Evolutionary conservation across 176 grass and related monocot species (phyloP).

Genomic region (Lolium multiflorum): DNA sequence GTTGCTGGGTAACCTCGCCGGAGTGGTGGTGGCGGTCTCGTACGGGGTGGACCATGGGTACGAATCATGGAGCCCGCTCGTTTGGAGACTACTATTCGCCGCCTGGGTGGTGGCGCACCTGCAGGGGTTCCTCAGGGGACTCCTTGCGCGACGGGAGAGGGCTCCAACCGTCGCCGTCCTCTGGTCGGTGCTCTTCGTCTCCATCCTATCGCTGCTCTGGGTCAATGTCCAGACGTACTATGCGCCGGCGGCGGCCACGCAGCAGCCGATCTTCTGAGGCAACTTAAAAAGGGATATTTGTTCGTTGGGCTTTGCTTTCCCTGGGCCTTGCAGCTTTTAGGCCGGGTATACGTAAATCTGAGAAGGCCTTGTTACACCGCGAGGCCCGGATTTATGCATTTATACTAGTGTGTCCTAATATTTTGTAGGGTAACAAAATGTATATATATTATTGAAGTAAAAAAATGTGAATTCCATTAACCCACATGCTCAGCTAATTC

Average conservation of each 20-base stretch:
- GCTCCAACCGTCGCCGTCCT: slow-evolving; percentile 80
- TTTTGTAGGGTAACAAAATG: too few relatives aligned
- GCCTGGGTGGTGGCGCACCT: slow-evolving; percentile 85
- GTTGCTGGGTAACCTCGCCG: slow-evolving; percentile 69
- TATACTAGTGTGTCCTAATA: too few relatives aligned
- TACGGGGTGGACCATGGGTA: slow-evolving; percentile 80
- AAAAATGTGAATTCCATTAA: too few relatives aligned
- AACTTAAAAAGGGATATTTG: neutral
- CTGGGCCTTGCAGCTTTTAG: neutral
- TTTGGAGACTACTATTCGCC: slow-evolving; percentile 60
- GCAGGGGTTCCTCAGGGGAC: slow-evolving; percentile 71
- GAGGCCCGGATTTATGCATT: neutral
- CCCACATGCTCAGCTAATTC: too few relatives aligned
- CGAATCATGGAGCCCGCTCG: slow-evolving; percentile 62
- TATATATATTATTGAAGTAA: too few relatives aligned
- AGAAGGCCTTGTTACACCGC: neutral
- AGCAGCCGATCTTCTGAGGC: slow-evolving; percentile 32
- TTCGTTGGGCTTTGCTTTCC: neutral
- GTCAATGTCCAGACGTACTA: slow-evolving; percentile 62
- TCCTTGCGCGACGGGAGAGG: slow-evolving; percentile 59
- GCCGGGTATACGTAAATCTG: neutral
- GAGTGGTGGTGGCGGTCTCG: slow-evolving; percentile 66
- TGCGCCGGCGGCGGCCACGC: slow-evolving; percentile 17
- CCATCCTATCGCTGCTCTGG: slow-evolving; percentile 75
- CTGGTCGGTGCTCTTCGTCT: slow-evolving; percentile 78